Percentiles rank a stretch among this genome's conserved stretches.
phyloP scores from a whole-genome alignment of 495 filamentous ascomycete genomes.

The Penicillium cosmopolitanum region DNA sequence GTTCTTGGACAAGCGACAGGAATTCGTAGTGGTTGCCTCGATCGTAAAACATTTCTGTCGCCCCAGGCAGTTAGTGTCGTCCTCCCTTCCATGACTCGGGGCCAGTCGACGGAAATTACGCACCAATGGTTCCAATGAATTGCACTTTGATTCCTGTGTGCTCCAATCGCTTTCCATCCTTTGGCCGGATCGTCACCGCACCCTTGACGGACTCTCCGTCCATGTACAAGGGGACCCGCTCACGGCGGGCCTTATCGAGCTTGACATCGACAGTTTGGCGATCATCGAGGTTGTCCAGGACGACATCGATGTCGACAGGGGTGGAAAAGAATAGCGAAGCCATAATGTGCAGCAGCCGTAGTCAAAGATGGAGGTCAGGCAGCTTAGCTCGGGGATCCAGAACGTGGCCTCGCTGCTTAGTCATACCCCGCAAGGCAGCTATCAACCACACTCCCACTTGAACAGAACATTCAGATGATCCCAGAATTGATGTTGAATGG shows the following conservation, averaged over 20 bases:
- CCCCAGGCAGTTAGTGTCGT: background rate
- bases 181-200: conserved; percentile 89
- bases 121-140: conserved; percentile 98
- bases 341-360: conserved; percentile 57
- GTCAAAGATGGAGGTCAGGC: conserved; percentile 11
- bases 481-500: too few relatives aligned
- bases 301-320: conserved; percentile 97
- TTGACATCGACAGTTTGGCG: conserved; percentile 95
- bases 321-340: conserved; percentile 95
- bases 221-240: conserved; percentile 96
- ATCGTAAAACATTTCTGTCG: conserved; percentile 98
- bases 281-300: conserved; percentile 93
- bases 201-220: conserved; percentile 99
- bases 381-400: conserved; percentile 21
- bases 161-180: conserved; percentile 97
- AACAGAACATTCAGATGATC: too few relatives aligned
- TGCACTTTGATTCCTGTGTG: conserved; percentile 99
- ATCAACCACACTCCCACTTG: background rate
- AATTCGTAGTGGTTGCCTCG: conserved; percentile 99
- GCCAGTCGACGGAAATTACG: conserved; percentile 7
- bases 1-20: conserved; percentile 91
- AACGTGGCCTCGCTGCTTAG: conserved; percentile 27
- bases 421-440: conserved; percentile 24
- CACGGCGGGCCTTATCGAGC: conserved; percentile 93
- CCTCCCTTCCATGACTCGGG: background rate